Evolutionary conservation across 2,329 filamentous ascomycete genomes (phyloP), one percentile per base, ranked within the genome.

Genomic region (Talaromyces sp.): DNA sequence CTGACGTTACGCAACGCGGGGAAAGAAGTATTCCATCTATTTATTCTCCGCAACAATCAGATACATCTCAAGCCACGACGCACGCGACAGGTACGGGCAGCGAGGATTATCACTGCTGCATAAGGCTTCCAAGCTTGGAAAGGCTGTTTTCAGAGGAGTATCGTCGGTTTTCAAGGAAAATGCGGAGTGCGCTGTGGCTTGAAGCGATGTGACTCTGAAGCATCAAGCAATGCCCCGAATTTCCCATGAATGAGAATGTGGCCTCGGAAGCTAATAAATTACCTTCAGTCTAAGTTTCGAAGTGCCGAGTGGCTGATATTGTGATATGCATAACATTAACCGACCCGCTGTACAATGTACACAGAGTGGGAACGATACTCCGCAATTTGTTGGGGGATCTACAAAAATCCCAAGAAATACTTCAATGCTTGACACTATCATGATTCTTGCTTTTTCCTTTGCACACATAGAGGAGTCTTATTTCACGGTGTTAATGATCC

Each of bases 201-300:
- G 54, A 58, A 35, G 35, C 19, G 56, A 58, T 43, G 35, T 43
- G 27, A 37, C 33, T 14, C 33, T 58, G 37, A 58, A 43, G 31
- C 56, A 58, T 43, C 13, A 31, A 58, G 22, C 56, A 43, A 39
- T 43, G n/a, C 56, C 16, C 10, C 22, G n/a, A 43, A 58, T 58
- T 58, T 58, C 56, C 56, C 56, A 58, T 58, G 56, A 58, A 58
- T 58, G 35, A 58, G 56, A 27, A 43, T 31, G 7, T 27, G 33
- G 22, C 19, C 37, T 58, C 56, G 10, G 56, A 37, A 43, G 56
- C 37, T 19, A 39, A 58, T 31, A 58, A 19, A 35, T 43, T 58
- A 31, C 35, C 31, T 35, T 31, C 24, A 58, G 8, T 39, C 56
- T 43, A 11, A 9, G 1, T 16, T 43, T 16, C 8, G 2, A 57